These are phyloP conservation scores for Fusarium nurragi DNA, from an alignment of 2,329 filamentous ascomycete species.

Conservation along the genomic window DNA sequence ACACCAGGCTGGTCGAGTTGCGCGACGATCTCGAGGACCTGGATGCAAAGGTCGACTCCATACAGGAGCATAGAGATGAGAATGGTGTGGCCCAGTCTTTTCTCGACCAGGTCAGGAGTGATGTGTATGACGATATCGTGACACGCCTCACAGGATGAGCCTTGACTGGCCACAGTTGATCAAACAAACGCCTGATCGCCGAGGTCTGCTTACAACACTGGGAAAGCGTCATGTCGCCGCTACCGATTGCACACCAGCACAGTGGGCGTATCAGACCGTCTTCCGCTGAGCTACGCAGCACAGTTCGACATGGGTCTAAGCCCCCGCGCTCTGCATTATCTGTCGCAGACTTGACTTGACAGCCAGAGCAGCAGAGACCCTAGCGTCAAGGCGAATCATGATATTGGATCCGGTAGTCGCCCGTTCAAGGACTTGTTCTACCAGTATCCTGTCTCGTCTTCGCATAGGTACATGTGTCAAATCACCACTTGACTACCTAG, in stretches of 20 bases:
- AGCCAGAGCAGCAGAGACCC: background rate
- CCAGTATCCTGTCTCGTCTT: background rate
- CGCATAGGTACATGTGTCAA: background rate
- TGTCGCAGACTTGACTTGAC: background rate
- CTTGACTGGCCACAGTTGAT: background rate
- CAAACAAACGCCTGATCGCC: background rate
- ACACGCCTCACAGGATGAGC: conserved; percentile 9
- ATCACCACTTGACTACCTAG: background rate
- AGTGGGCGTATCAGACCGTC: background rate
- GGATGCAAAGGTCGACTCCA: conserved; percentile 24
- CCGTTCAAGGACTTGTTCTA: background rate
- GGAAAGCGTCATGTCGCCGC: background rate
- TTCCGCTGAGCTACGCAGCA: background rate
- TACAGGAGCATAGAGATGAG: conserved; percentile 16
- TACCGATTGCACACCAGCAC: background rate
- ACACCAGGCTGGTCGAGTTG: conserved; percentile 15
- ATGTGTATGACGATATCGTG: conserved; percentile 19
- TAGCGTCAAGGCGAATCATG: background rate
- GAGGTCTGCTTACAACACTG: too few relatives aligned
- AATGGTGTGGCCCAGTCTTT: conserved; percentile 15
- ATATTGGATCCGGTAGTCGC: background rate
- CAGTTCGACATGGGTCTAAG: background rate
- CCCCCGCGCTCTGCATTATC: background rate
- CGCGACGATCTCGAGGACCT: conserved; percentile 15
- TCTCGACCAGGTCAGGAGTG: conserved; percentile 7